These are phyloP conservation scores for Hypoxylon subgilvum DNA, from an alignment of 495 filamentous ascomycete genomes.

Conservation along the genomic window DNA sequence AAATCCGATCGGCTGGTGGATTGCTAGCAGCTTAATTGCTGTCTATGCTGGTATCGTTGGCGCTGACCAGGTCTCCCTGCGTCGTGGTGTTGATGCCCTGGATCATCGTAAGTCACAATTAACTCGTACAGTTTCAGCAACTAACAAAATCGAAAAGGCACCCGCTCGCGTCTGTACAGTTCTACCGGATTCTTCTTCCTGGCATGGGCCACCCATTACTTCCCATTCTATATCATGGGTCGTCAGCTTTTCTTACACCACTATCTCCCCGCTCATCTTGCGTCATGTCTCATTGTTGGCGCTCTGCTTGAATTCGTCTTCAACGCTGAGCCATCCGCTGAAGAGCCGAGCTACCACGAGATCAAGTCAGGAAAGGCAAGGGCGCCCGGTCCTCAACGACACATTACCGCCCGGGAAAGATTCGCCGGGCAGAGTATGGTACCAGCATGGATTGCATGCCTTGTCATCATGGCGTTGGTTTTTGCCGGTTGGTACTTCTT, in stretches of 20 bases:
- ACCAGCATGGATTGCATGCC: constrained; percentile 76
- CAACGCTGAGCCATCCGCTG: constrained; percentile 76
- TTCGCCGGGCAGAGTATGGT: constrained; percentile 79
- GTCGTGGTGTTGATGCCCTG: constrained; percentile 89
- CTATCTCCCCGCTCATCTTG: constrained; percentile 93
- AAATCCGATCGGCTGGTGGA: constrained; percentile 98
- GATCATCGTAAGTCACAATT: constrained; percentile 78
- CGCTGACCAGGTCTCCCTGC: constrained; percentile 89
- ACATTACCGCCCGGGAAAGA: constrained; percentile 76
- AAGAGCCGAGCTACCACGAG: constrained; percentile 49
- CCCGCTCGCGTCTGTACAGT: constrained; percentile 93
- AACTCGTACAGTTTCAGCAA: background rate
- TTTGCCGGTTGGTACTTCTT: constrained; percentile 89
- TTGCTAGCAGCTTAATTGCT: constrained; percentile 86
- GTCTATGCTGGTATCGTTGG: constrained; percentile 92
- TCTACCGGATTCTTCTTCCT: constrained; percentile 99
- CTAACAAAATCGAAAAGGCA: constrained; percentile 60
- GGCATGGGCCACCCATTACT: constrained; percentile 96
- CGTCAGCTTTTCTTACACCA: constrained; percentile 98
- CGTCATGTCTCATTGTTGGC: constrained; percentile 91
- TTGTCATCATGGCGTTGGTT: constrained; percentile 70
- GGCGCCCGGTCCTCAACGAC: constrained; percentile 49
- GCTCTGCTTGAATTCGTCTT: constrained; percentile 97
- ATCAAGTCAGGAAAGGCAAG: constrained; percentile 61
- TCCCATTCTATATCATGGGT: constrained; percentile 97